Evolutionary conservation across 169 alveolate species (phyloP).

Genomic region (Haemoproteus tartakovskyi): DNA sequence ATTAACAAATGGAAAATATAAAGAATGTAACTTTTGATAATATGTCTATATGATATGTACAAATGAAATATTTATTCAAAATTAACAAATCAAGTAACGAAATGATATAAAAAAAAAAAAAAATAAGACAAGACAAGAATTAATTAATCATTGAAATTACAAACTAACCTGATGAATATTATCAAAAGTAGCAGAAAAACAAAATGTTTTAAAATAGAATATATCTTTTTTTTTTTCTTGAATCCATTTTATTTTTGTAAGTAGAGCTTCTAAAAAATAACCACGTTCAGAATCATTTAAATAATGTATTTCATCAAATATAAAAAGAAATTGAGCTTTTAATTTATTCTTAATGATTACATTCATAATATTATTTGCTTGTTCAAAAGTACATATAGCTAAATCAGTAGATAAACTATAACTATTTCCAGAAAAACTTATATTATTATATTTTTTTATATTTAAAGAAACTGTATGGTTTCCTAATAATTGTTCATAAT

Average conservation of each 20-base stretch:
- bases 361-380: conserved; percentile 38
- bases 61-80: too few species aligned
- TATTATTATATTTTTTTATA: conserved; percentile 38
- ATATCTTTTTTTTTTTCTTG: conserved; percentile 1
- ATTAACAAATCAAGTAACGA: too few species aligned
- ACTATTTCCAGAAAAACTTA: conserved; percentile 30
- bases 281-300: conserved; percentile 17
- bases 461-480: conserved; percentile 41
- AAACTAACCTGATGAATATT: conserved; percentile 56
- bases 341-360: conserved; percentile 37
- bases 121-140: too few species aligned
- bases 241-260: conserved; percentile 36
- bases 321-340: conserved; percentile 16
- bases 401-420: conserved; percentile 31
- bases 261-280: conserved; percentile 11
- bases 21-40: too few species aligned
- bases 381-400: conserved; percentile 59
- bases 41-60: too few species aligned
- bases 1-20: too few species aligned
- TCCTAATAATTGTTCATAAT: conserved; percentile 49
- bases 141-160: too few species aligned
- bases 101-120: conserved; percentile 19
- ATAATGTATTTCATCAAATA: conserved; percentile 55
- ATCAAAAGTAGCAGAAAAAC: conserved; percentile 47
- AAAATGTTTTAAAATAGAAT: conserved; percentile 1